These are phyloP conservation scores for Sapria himalayana DNA, from an alignment of 345 rosid species.

Conservation along the genomic window DNA sequence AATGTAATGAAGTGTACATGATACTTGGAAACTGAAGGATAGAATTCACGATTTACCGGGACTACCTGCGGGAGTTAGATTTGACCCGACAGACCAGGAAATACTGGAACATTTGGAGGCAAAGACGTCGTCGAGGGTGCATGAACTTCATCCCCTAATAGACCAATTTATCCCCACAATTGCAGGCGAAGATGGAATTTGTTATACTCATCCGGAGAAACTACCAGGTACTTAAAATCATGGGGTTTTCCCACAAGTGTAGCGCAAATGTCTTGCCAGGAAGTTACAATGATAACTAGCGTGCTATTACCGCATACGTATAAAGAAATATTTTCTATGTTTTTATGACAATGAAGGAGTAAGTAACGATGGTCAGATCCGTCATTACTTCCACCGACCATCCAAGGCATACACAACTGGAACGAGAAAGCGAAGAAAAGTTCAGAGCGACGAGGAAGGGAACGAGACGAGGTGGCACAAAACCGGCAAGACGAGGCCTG, in stretches of 20 bases:
- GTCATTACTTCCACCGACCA: constrained; percentile 85
- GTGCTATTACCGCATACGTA: too few species aligned
- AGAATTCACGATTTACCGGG: constrained; percentile 61
- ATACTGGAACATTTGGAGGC: constrained; percentile 79
- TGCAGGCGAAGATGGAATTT: constrained; percentile 79
- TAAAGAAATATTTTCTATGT: not conserved
- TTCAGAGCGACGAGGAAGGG: constrained; percentile 45
- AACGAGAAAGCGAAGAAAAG: constrained; percentile 67
- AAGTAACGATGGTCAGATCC: constrained; percentile 64
- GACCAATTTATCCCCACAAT: constrained; percentile 76
- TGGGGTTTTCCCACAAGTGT: not conserved
- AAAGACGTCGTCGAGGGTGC: constrained; percentile 29
- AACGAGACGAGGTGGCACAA: constrained; percentile 92
- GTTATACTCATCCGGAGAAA: constrained; percentile 81
- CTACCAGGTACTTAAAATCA: constrained; percentile 39
- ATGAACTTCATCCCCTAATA: constrained; percentile 60
- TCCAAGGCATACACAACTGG: constrained; percentile 93
- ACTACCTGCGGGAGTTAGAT: constrained; percentile 82
- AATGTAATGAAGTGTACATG: not conserved
- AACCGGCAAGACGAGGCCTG: constrained; percentile 77
- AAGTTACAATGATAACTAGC: not conserved
- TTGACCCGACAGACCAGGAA: constrained; percentile 84
- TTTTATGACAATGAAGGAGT: constrained; percentile 28
- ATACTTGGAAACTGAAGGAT: constrained; percentile 14
- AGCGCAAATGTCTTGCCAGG: not conserved